Percentiles rank a stretch among this genome's conserved stretches.
Evolutionary conservation across 192 early-diverging fungal genomes (phyloP).

Genomic region (Pilaira anomala): DNA sequence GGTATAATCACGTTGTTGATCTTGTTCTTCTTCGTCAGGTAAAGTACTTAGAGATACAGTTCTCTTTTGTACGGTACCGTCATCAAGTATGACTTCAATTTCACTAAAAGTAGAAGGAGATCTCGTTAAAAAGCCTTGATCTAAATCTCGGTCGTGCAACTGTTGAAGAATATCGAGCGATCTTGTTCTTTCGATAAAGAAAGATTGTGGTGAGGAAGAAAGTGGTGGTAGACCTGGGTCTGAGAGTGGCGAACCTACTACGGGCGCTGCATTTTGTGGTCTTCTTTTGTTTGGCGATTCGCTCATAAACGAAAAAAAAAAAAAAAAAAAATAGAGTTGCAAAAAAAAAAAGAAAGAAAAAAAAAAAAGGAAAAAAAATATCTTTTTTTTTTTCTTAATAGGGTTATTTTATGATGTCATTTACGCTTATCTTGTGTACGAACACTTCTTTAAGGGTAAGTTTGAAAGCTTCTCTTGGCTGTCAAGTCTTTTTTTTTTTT

Average conservation of each 20-base stretch:
- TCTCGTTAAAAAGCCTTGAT: background rate
- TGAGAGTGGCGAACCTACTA: constrained; percentile 9
- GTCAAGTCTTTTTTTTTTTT: too few species aligned
- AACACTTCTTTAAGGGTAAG: too few species aligned
- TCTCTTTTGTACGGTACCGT: constrained; percentile 31
- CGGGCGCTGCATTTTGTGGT: constrained; percentile 7
- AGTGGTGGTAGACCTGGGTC: constrained; percentile 9
- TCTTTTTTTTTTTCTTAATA: too few species aligned
- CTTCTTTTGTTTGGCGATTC: background rate
- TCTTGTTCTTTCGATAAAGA: background rate
- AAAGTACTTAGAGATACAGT: constrained; percentile 35
- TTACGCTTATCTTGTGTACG: too few species aligned
- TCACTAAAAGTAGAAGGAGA: constrained; percentile 11
- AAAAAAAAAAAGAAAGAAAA: too few species aligned
- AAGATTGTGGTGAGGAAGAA: constrained; percentile 1
- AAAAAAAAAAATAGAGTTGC: too few species aligned
- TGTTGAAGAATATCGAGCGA: background rate
- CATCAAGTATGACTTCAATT: constrained; percentile 34
- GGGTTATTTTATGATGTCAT: too few species aligned
- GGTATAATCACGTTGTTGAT: background rate
- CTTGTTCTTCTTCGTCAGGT: constrained; percentile 15
- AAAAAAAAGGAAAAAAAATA: too few species aligned
- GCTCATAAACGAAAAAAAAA: too few species aligned
- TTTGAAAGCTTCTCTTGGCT: too few species aligned
- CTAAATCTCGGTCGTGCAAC: background rate